These are phyloP conservation scores for Termitomyces sp. DNA, from an alignment of 768 basidiomycete species.

Conservation along the genomic window DNA sequence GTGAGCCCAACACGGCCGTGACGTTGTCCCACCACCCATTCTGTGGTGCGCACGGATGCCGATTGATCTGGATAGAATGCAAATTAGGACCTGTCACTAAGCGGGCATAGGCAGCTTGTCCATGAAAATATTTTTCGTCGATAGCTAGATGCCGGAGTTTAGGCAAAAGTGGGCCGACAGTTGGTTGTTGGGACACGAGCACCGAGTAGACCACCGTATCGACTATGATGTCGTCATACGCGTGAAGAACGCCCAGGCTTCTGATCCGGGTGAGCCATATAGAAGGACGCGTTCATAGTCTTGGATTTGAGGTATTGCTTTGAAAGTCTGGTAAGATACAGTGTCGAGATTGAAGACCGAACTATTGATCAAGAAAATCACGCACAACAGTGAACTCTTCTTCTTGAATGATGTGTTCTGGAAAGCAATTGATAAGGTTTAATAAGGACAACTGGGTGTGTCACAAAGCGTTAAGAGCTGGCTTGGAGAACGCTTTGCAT, in stretches of 20 bases:
- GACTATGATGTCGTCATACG: neutral
- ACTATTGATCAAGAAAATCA: neutral
- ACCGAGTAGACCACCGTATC: neutral
- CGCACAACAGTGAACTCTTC: neutral
- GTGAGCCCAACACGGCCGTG: neutral
- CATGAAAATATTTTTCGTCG: no score
- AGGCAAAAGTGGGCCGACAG: neutral
- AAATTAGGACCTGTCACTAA: neutral
- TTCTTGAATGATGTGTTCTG: neutral
- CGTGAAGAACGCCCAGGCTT: neutral
- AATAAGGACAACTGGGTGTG: slow-evolving; percentile 5
- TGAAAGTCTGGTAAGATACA: neutral
- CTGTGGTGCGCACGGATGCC: no score
- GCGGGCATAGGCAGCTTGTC: neutral
- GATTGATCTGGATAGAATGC: neutral
- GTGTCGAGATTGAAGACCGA: no score
- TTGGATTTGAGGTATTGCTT: neutral
- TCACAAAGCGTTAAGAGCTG: slow-evolving; percentile 16
- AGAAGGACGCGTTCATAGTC: slow-evolving; percentile 7
- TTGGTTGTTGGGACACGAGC: neutral
- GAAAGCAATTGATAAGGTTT: slow-evolving; percentile 5
- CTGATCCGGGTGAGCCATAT: slow-evolving; percentile 10
- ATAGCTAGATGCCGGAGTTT: neutral
- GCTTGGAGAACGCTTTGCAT: slow-evolving; percentile 13
- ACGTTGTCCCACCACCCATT: neutral